Base-by-base conservation (phyloP, 1,284 basidiomycete species). In the Ceratobasidium sp. region DNA sequence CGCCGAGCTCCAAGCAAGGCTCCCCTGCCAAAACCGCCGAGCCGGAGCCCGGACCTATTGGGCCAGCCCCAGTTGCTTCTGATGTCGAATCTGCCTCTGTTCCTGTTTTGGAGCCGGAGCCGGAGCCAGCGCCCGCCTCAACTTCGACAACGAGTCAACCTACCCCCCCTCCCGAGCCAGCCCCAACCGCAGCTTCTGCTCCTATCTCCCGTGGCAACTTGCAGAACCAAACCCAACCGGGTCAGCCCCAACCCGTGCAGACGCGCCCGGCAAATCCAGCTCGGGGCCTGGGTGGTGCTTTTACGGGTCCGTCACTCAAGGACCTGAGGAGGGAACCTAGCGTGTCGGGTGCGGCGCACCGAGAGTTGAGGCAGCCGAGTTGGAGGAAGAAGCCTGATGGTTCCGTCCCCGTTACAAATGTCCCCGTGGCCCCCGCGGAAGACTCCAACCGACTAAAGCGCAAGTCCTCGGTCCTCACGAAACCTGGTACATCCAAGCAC, bases 371-470 rank as follows among this genome's bases (percentile, higher is more conserved):
- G 37, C 71, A 73, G 27, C 63, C 71, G 13, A 62, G 58, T 19
- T 73, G 71, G 71, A 34, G 71, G 34, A 73, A 73, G 37, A 73
- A 73, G 43, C 46, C 49, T 3, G 71, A 73, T 7, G 31, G 71
- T 24, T 34, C 56, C 22, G 69, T 29, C 8, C 53, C 69, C n/a
- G 34, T 43, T 39, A 8, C 66, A 1, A 58, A 27, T 8, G 54
- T 56, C 5, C 51, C 54, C 9, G 43, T 34, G 16, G 58, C 69
- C 5, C 56, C 54, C 11, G 43, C 59, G 13, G 71, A 73, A 11
- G 71, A 73, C 19, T 22, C 58, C 13, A 46, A 59, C 48, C 58
- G 59, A 6, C 46, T 73, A 4, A 73, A 73, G 61, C 71, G 71
- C 46, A 73, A 73, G 34, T 73, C 71, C 5, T 69, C 66, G 53